phyloP scores from a whole-genome alignment of 345 rosid species.

The Salix koriyanagi region DNA sequence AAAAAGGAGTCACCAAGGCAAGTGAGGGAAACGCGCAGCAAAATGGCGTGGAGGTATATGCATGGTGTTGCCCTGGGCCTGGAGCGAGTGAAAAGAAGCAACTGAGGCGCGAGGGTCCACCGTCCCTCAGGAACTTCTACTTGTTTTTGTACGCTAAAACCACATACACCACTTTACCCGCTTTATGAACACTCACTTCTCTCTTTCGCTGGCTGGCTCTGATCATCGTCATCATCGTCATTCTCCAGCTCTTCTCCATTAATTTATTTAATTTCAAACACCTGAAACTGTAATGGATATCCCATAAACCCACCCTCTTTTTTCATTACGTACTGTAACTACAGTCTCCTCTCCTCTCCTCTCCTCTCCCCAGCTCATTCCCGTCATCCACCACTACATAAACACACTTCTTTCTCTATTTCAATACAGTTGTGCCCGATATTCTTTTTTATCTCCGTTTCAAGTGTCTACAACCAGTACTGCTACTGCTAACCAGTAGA shows the following conservation, averaged over 20 bases:
- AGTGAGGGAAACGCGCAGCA: neutral
- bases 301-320: neutral
- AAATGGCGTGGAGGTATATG: neutral
- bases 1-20: neutral
- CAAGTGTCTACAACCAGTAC: neutral
- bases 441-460: neutral
- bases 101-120: neutral
- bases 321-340: neutral
- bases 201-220: neutral
- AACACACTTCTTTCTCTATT: neutral
- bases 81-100: neutral
- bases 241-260: neutral
- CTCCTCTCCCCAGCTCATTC: neutral
- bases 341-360: neutral
- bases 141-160: slow-evolving; percentile 39
- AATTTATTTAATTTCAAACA: too few species aligned
- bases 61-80: neutral
- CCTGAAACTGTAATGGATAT: neutral
- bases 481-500: neutral
- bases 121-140: slow-evolving; percentile 1
- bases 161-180: neutral
- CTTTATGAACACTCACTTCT: neutral
- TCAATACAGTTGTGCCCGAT: neutral
- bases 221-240: neutral
- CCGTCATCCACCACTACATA: neutral